Evolutionary conservation across 2,329 filamentous ascomycete species (phyloP).

Genomic region (Colletotrichum sansevieriae): DNA sequence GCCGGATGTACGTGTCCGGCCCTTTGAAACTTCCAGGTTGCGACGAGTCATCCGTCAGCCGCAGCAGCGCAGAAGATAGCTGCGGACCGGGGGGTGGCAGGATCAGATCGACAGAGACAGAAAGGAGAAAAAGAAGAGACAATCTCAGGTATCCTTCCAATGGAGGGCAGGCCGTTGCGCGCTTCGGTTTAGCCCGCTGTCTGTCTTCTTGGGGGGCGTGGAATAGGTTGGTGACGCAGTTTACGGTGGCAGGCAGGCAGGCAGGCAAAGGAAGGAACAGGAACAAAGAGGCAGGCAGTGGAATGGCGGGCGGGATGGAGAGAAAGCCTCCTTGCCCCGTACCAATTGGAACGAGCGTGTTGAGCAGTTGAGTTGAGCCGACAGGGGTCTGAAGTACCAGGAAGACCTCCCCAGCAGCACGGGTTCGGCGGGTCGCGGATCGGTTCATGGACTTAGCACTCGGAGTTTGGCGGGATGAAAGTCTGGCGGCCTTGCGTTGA

Average conservation of each 20-base stretch:
- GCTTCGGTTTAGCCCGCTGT: background rate
- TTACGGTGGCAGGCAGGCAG: constrained; percentile 12
- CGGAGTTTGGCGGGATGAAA: constrained; percentile 39
- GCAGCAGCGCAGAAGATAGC: background rate
- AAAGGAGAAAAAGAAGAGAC: background rate
- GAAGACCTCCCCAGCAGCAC: background rate
- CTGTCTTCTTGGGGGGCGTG: background rate
- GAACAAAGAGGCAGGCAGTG: background rate
- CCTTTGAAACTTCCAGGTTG: constrained; percentile 29
- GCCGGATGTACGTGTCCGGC: constrained; percentile 26
- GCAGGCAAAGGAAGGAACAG: background rate
- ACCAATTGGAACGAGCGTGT: background rate
- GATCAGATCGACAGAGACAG: background rate
- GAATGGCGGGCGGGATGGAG: background rate
- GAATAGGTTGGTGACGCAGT: constrained; percentile 32
- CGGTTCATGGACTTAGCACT: constrained; percentile 40
- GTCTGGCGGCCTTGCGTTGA: constrained; percentile 34
- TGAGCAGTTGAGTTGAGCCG: background rate
- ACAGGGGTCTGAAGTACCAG: constrained; percentile 17
- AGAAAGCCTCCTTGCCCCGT: constrained; percentile 5
- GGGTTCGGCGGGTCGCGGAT: constrained; percentile 18
- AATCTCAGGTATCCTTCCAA: constrained; percentile 18
- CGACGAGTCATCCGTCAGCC: constrained; percentile 37
- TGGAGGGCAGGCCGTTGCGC: constrained; percentile 13
- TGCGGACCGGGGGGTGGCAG: constrained; percentile 1